phyloP scores from a whole-genome alignment of 2,329 filamentous ascomycete genomes.

The Venturia pyrina region DNA sequence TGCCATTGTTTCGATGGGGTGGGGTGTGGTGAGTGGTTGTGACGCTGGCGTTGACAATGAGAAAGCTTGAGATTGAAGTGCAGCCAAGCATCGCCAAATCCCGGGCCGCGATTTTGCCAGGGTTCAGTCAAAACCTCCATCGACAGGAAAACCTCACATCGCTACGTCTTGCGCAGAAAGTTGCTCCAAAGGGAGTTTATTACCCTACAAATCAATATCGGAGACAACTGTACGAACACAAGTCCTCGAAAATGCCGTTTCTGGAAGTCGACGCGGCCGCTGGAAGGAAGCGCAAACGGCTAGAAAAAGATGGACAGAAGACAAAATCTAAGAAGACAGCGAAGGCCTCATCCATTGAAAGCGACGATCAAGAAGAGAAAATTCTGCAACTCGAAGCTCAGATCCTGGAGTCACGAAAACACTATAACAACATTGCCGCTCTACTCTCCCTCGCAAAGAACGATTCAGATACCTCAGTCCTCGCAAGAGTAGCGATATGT shows the following conservation, averaged over 20 bases:
- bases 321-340: neutral
- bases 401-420: constrained; percentile 74
- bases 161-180: neutral
- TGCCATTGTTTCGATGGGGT: constrained; percentile 72
- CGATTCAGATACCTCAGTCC: constrained; percentile 14
- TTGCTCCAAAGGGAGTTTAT: no score
- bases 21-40: constrained; percentile 42
- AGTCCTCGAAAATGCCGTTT: constrained; percentile 4
- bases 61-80: neutral
- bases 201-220: constrained; percentile 4
- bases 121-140: neutral
- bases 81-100: constrained; percentile 2
- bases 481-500: constrained; percentile 73
- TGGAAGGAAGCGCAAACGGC: constrained; percentile 12
- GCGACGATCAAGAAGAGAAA: neutral
- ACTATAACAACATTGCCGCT: constrained; percentile 82
- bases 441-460: constrained; percentile 47
- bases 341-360: neutral
- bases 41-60: constrained; percentile 35
- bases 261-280: constrained; percentile 6
- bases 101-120: neutral
- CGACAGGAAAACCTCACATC: neutral
- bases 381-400: constrained; percentile 55
- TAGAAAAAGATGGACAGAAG: neutral
- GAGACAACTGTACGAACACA: constrained; percentile 16